Evolutionary conservation across 2,329 filamentous ascomycete genomes (phyloP).

Genomic region (Cercospora beticola): DNA sequence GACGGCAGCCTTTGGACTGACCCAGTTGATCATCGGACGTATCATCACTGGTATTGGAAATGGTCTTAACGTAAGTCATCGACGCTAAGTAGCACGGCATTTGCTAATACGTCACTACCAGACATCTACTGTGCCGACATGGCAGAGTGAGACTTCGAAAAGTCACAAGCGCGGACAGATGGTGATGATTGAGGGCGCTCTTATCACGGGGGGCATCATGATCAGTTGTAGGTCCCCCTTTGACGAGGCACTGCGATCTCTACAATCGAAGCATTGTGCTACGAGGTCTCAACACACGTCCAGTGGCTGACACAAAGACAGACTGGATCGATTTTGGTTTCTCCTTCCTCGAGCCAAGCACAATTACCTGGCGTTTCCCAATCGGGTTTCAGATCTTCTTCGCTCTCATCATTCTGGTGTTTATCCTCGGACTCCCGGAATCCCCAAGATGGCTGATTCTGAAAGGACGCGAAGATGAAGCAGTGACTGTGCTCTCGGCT

Average conservation of each 20-base stretch:
- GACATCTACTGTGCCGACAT: constrained; percentile 46
- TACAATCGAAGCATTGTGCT: background rate
- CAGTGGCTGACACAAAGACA: background rate
- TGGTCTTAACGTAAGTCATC: constrained; percentile 47
- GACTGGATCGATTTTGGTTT: constrained; percentile 54
- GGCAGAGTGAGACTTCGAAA: constrained; percentile 54
- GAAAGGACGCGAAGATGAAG: constrained; percentile 37
- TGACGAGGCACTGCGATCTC: background rate
- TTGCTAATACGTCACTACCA: background rate
- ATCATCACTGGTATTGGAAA: constrained; percentile 55
- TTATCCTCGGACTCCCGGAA: constrained; percentile 48
- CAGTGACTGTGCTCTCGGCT: constrained; percentile 34
- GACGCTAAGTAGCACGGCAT: background rate
- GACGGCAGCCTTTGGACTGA: constrained; percentile 44
- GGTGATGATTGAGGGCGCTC: constrained; percentile 46
- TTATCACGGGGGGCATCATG: constrained; percentile 41
- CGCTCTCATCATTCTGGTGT: constrained; percentile 46
- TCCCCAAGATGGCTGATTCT: constrained; percentile 46
- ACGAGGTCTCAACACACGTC: background rate
- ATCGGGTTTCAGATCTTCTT: constrained; percentile 56
- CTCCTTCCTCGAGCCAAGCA: constrained; percentile 37
- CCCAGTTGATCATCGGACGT: constrained; percentile 51
- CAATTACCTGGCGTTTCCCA: constrained; percentile 53
- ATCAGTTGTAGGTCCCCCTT: constrained; percentile 33
- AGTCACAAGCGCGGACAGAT: constrained; percentile 47